Conservation (phyloP, 257 asterid species). For the Solanum tacnaense region DNA sequence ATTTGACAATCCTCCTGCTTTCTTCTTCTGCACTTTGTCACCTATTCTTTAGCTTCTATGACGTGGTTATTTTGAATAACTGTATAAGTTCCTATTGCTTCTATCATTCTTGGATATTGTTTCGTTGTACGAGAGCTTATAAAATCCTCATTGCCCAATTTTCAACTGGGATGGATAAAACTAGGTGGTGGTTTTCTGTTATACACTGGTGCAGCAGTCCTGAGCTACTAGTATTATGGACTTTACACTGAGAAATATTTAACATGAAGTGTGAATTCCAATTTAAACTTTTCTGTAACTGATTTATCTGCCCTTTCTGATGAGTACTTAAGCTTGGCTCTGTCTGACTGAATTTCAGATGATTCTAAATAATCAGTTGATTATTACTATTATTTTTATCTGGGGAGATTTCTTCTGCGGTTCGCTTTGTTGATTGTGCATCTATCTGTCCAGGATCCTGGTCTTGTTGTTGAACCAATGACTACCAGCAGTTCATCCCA, state of each 20-base stretch:
- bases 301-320: neutral
- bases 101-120: neutral
- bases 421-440: neutral
- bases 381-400: neutral
- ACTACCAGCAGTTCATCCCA: constrained; percentile 43
- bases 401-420: neutral
- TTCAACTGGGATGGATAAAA: neutral
- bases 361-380: neutral
- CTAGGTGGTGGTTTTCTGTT: neutral
- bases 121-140: neutral
- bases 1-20: neutral
- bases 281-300: neutral
- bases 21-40: neutral
- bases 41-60: neutral
- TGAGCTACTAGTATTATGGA: neutral
- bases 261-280: neutral
- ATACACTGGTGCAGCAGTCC: neutral
- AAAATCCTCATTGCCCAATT: neutral
- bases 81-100: neutral
- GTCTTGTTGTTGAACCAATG: constrained; percentile 75
- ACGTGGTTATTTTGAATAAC: neutral
- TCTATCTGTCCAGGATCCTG: constrained; percentile 46
- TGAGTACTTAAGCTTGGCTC: neutral
- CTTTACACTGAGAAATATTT: neutral
- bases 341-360: neutral